Base-by-base conservation (phyloP, 1,284 basidiomycete species). In the Marasmius tenuissimus region DNA sequence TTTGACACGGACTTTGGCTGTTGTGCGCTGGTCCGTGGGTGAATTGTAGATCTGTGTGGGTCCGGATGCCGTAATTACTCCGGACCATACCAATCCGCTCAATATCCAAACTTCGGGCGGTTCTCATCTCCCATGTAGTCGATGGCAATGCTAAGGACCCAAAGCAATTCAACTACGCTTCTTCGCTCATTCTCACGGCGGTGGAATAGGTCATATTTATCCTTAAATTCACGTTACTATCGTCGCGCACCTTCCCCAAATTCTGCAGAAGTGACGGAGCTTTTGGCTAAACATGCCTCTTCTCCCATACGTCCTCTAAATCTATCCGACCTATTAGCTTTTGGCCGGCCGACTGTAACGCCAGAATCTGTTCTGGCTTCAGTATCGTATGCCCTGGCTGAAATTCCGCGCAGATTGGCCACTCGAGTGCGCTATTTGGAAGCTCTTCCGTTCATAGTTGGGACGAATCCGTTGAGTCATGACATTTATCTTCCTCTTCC, bases 371-470 rank as follows among this genome's bases (percentile, higher is more conserved):
- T 92, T 1, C 75, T 93, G 2, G 78, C 81, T 11, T 93, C 91
- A 16, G 89, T 88, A 8, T 79, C 81, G 2, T 90, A 89, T 73
- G 86, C 85, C 0, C 79, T 91, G 12, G 80, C 84, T 7, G 91
- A 93, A 71, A 86, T 93, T 22, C 92, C 91, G 18, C 81, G 87
- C 35, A 79, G 91, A 56, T 81, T 93, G 40, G 89, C 89, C 1
- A 85, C 82, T 65, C 86, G 91, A 20, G 87, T 91, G 39, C 82
- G 83, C 42, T 86, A 86, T 27, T 77, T 93, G 57, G 90, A 93
- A 70, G 76, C 80, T 1, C 80, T 93, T 16, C 91, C 91, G 1
- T 93, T 90, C 75, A 95, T 97, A 57, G 94, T 96, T 42, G 94
- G 92, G 16, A 93, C 91, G 63, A 96, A 97, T 71, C 94, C 94